phyloP scores from a whole-genome alignment of 441 rosid species.

The Rhodomyrtus psidioides region DNA sequence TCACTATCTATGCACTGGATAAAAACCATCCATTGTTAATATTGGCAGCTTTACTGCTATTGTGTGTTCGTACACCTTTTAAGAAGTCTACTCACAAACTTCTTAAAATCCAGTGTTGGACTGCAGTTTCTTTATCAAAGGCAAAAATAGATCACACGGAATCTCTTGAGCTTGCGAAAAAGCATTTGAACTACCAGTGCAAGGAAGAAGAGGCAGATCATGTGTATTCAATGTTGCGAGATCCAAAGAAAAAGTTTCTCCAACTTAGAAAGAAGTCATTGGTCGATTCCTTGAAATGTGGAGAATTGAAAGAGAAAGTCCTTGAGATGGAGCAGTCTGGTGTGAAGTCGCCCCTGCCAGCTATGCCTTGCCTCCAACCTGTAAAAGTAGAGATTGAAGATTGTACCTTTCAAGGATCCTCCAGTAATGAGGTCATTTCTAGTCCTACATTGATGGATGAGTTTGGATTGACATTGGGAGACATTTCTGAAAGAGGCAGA shows the following conservation, averaged over 20 bases:
- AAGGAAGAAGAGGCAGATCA: conserved; percentile 52
- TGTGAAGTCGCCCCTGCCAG: conserved; percentile 8
- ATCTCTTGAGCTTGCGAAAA: conserved; percentile 60
- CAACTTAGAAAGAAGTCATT: conserved; percentile 19
- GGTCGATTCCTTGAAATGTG: conserved; percentile 21
- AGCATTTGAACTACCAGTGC: conserved; percentile 58
- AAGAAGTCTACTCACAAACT: neutral
- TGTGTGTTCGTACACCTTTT: neutral
- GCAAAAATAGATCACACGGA: conserved; percentile 51
- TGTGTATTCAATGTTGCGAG: conserved; percentile 44
- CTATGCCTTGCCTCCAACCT: conserved; percentile 10
- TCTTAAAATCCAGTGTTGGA: conserved; percentile 60
- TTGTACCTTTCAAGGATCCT: conserved; percentile 18
- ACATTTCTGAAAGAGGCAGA: conserved; percentile 36
- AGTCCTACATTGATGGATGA: conserved; percentile 14
- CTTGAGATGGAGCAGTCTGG: conserved; percentile 11
- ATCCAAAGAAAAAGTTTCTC: conserved; percentile 55
- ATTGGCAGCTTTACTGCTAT: neutral
- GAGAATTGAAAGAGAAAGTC: conserved; percentile 18
- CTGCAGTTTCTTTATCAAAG: conserved; percentile 65
- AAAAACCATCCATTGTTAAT: neutral
- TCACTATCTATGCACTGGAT: neutral
- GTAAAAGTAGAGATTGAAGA: conserved; percentile 17
- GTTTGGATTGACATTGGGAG: conserved; percentile 25
- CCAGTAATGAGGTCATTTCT: conserved; percentile 23